Conservation (phyloP, 2,329 filamentous ascomycete species). For the Colletotrichum sp. region DNA sequence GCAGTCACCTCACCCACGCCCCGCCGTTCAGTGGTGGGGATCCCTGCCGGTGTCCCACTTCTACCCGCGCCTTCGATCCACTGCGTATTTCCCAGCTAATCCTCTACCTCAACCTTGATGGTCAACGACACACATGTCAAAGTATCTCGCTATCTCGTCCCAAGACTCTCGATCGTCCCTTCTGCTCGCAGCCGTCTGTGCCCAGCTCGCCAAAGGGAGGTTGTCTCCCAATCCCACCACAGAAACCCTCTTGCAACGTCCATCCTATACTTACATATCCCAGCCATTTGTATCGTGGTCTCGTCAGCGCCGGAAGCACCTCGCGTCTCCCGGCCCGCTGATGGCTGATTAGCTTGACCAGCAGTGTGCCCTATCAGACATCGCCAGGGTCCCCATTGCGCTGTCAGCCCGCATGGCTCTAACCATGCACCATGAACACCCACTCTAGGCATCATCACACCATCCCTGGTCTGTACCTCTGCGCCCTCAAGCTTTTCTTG, state of each 20-base stretch:
- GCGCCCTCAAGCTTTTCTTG: not conserved
- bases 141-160: not conserved
- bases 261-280: not conserved
- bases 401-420: not conserved
- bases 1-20: slow-evolving; percentile 15
- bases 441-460: not conserved
- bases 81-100: not conserved
- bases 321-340: not conserved
- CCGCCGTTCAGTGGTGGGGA: not conserved
- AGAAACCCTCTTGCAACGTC: not conserved
- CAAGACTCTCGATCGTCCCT: not conserved
- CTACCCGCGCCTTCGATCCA: slow-evolving; percentile 10
- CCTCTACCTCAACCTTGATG: not conserved
- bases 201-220: not conserved
- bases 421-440: not conserved
- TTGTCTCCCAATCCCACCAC: not conserved
- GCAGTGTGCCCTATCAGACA: not conserved
- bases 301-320: not conserved
- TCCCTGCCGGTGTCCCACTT: not conserved
- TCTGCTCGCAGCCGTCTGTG: not conserved
- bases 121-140: accelerated
- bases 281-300: not conserved
- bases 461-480: not conserved
- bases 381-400: not conserved
- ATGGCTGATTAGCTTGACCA: not conserved